A percentile compares a stretch with the other conserved stretches of the same genome.
These are phyloP conservation scores for Monosporascus sp. DNA, from an alignment of 2,329 filamentous ascomycete species.

Conservation along the genomic window DNA sequence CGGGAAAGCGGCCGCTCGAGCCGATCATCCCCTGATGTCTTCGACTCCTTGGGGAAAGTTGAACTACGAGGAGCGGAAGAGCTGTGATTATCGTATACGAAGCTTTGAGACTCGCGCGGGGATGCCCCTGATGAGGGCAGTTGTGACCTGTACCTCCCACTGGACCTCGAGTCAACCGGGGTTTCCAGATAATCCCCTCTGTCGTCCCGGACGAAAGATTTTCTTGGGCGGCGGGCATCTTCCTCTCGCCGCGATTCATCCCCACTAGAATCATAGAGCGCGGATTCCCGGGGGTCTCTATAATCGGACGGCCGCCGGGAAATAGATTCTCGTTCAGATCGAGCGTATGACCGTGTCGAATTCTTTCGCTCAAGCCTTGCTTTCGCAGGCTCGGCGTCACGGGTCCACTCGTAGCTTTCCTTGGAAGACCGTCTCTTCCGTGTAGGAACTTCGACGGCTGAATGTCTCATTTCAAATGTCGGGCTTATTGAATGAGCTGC, in stretches of 20 bases:
- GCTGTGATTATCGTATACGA: slow-evolving; percentile 16
- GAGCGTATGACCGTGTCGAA: slow-evolving; percentile 10
- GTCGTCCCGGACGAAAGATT: slow-evolving; percentile 14
- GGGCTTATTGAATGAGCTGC: slow-evolving; percentile 17
- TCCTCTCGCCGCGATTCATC: slow-evolving; percentile 18
- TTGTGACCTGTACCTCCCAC: slow-evolving; percentile 15
- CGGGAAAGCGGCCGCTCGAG: slow-evolving; percentile 16
- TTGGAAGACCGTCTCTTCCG: slow-evolving; percentile 17
- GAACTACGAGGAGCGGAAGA: slow-evolving; percentile 21
- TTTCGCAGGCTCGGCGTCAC: slow-evolving; percentile 11
- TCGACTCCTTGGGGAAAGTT: slow-evolving; percentile 24
- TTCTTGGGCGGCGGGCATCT: slow-evolving; percentile 16
- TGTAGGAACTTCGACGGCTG: slow-evolving; percentile 18
- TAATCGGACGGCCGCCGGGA: slow-evolving; percentile 16
- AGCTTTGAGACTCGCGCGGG: slow-evolving; percentile 16
- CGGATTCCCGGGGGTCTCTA: slow-evolving; percentile 13
- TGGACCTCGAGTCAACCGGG: slow-evolving; percentile 14
- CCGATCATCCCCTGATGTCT: slow-evolving; percentile 13
- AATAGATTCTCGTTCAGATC: slow-evolving; percentile 17
- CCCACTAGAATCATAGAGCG: slow-evolving; percentile 22
- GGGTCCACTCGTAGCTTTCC: slow-evolving; percentile 12
- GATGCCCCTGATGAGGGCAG: slow-evolving; percentile 20
- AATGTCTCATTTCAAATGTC: slow-evolving; percentile 18
- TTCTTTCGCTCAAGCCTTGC: slow-evolving; percentile 12
- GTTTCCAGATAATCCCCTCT: slow-evolving; percentile 15